These are phyloP conservation scores for Pichia cephalocereana DNA, from an alignment of 805 yeast species.

Conservation along the genomic window DNA sequence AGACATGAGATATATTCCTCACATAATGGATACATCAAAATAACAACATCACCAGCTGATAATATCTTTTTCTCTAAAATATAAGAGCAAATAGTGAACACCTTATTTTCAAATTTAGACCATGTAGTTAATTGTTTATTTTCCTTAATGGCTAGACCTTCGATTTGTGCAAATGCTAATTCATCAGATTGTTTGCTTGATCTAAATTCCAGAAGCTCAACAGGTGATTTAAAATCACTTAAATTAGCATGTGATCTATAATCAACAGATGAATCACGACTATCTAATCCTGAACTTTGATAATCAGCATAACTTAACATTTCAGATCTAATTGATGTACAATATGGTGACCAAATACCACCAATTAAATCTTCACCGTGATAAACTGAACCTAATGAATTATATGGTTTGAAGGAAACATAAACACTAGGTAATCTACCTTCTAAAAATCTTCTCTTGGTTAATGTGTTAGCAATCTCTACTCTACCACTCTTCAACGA, in stretches of 20 bases:
- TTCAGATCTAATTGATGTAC: slow-evolving; percentile 55
- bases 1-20: slow-evolving; percentile 81
- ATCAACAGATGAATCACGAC: slow-evolving; percentile 67
- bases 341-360: slow-evolving; percentile 76
- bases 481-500: slow-evolving; percentile 77
- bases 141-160: slow-evolving; percentile 33
- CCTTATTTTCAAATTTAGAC: slow-evolving; percentile 70
- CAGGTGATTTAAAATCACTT: slow-evolving; percentile 56
- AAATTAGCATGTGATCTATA: slow-evolving; percentile 67
- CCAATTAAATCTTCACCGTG: slow-evolving; percentile 70
- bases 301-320: slow-evolving; percentile 55
- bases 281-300: slow-evolving; percentile 78
- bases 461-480: slow-evolving; percentile 87
- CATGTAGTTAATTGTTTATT: slow-evolving; percentile 42
- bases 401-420: slow-evolving; percentile 66
- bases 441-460: slow-evolving; percentile 64
- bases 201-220: slow-evolving; percentile 74
- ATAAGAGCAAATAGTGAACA: slow-evolving; percentile 66
- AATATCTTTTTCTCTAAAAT: slow-evolving; percentile 58
- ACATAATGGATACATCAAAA: slow-evolving; percentile 76
- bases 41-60: slow-evolving; percentile 61
- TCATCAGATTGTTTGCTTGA: slow-evolving; percentile 68
- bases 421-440: slow-evolving; percentile 75
- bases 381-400: slow-evolving; percentile 56
- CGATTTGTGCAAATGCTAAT: slow-evolving; percentile 52